Evolutionary conservation across 2,329 filamentous ascomycete species (phyloP), one percentile per base, ranked within the genome.

Genomic region (Diaporthe sp.): DNA sequence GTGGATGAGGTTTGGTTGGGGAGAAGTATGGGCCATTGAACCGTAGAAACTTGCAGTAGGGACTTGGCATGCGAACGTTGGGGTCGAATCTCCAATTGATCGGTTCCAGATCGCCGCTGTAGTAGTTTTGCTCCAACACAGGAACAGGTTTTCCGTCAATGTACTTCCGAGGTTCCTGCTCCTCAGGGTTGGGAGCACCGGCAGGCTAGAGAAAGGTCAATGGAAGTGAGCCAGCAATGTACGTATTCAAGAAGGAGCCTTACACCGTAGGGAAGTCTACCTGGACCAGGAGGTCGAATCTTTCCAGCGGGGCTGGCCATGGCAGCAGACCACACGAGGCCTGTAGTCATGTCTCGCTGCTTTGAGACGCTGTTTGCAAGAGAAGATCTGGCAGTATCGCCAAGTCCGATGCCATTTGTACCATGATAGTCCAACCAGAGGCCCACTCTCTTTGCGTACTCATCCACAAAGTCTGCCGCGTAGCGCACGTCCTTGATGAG

Each of bases 81-180:
- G 69, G 73, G 44, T 74, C 69, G 13, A 19, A 74, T 27, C 70
- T 19, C 70, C 70, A 71, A 17, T 71, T 63, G 4, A 63, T 4
- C 25, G 70, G 70, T 7, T 25, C 39, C 3, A 15, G 44, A 9
- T 63, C 30, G 2, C 56, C 73, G 22, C n/a, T 63, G 1, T 39
- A 27, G 32, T 15, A 13, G 63, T 42, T 74, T 7, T 13, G 19
- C 27, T 63, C 73, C 59, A 8, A 2, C 7, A 53, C 4, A n/a
- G 68, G 59, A 2, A 37, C 53, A 35, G 61, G 69, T 9, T 44
- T 55, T 0, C 73, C 69, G 27, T 72, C 19, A 4, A 19, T n/a
- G 32, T 68, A 56, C 5, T 42, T 44, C 15, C 69, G 69, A n/a
- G 30, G 25, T 19, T 53, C 56, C 59, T 71, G 56, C 13, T 53